A percentile compares a stretch with the other conserved stretches of the same genome.
Evolutionary conservation across 116 monocot genomes (phyloP).

Genomic region (Phalaenopsis hybrid): DNA sequence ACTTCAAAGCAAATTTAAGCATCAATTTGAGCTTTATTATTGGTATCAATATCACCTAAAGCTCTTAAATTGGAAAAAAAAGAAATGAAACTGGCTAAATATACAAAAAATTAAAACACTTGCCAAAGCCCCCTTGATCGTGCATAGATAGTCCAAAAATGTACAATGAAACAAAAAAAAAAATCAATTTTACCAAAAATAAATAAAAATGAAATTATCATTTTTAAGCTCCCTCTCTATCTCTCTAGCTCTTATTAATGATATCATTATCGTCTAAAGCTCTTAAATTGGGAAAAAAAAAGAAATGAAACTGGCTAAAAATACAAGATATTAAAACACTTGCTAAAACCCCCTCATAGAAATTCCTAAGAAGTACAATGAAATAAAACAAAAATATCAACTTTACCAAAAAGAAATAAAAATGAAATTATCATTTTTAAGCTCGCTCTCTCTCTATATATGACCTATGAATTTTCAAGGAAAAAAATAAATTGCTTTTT

Average conservation of each 20-base stretch:
- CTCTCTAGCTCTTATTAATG: background rate
- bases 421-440: background rate
- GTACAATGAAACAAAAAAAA: background rate
- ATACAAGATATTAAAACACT: background rate
- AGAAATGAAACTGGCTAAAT: too few species aligned
- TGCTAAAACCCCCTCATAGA: background rate
- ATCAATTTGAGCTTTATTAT: background rate
- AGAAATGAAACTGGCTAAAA: too few species aligned
- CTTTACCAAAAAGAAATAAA: background rate
- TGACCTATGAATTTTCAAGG: background rate
- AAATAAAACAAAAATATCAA: background rate
- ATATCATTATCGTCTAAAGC: background rate
- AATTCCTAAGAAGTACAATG: background rate
- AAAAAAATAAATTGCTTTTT: background rate
- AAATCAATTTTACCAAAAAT: background rate
- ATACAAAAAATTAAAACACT: background rate
- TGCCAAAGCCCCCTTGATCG: background rate
- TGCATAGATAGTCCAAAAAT: background rate
- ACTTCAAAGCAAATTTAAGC: background rate
- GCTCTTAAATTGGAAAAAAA: background rate
- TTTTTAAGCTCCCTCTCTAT: background rate
- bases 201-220: background rate
- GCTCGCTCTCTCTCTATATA: background rate
- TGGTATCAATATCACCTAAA: background rate
- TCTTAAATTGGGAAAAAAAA: too few species aligned